Percentiles rank a stretch among this genome's conserved stretches.
Conservation (phyloP, 768 basidiomycete species). For the Saitozyma sp. region DNA sequence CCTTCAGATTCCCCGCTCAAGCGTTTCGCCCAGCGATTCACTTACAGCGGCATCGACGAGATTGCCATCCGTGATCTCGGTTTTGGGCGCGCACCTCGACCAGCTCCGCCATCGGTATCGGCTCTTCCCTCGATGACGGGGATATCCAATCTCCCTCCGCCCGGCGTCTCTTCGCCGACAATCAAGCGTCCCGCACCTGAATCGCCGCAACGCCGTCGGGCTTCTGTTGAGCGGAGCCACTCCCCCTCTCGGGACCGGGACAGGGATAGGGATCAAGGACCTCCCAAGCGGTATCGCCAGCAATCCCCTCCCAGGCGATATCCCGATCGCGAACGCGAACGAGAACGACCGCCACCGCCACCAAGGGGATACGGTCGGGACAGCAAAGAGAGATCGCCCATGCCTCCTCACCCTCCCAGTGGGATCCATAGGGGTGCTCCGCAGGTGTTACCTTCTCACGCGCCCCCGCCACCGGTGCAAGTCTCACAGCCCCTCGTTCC, state of each 20-base stretch:
- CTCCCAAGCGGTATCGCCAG: constrained; percentile 31
- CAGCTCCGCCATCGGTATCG: constrained; percentile 7
- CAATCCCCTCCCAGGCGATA: constrained; percentile 26
- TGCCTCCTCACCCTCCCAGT: neutral
- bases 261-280: neutral
- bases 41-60: constrained; percentile 78
- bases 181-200: constrained; percentile 9
- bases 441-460: neutral
- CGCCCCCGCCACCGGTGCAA: constrained; percentile 1
- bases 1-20: constrained; percentile 82
- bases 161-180: neutral
- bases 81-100: constrained; percentile 58
- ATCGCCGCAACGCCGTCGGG: constrained; percentile 17
- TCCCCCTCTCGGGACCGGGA: constrained; percentile 14
- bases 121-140: neutral
- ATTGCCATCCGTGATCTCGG: constrained; percentile 88
- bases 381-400: neutral
- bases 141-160: no score
- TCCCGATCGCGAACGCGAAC: constrained; percentile 3
- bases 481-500: constrained; percentile 10
- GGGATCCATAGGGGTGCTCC: neutral
- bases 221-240: constrained; percentile 19
- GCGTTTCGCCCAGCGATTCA: constrained; percentile 77
- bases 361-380: neutral
- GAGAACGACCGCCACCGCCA: neutral